Evolutionary conservation across 306 rosid species (phyloP), one percentile per base, ranked within the genome.

Genomic region (Urtica urens): DNA sequence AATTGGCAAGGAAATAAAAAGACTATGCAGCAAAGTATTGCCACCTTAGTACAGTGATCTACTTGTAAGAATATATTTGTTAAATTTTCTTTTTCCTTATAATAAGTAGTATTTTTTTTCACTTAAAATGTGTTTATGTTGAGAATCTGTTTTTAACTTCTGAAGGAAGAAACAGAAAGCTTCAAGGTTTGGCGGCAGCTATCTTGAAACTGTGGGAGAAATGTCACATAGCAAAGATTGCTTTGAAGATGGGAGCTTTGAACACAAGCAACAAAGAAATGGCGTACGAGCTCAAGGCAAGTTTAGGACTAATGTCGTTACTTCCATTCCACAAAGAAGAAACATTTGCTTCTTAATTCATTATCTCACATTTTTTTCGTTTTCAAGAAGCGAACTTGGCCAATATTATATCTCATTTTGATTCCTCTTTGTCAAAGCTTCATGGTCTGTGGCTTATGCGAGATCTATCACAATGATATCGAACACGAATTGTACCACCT

Each of bases 121-220:
- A 34, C 43, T 25, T 64, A 35, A 19, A 15, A 27, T 58, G 20
- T 55, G 25, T 31, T 16, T 49, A n/a, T n/a, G n/a, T n/a, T n/a
- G n/a, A n/a, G n/a, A n/a, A n/a, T n/a, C n/a, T n/a, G n/a, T n/a
- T 60, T 65, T 23, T 47, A 31, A 49, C 27, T 66, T 46, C 22
- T 65, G 71, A 64, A 87, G 96, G 96, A 57, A 82, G 80, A 70
- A 87, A 87, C 64, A 64, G 64, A 80, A 57, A 78, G 52, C 94
- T 82, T 65, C 83, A 87, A 62, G 96, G 96, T 66, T 75, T 82
- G 50, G 90, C 96, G 41, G 68, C 68, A 23, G 79, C 96, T 38
- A 79, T 87, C 57, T 56, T 86, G 55, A 79, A 82, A 68, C 45
- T 86, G 70, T 86, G 96, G 96, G 78, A 86, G 58, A 86, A 82